Evolutionary conservation across 352 stramenopile genomes (phyloP), one percentile per base, ranked within the genome.

Genomic region (Phytophthora macrochlamydospora): DNA sequence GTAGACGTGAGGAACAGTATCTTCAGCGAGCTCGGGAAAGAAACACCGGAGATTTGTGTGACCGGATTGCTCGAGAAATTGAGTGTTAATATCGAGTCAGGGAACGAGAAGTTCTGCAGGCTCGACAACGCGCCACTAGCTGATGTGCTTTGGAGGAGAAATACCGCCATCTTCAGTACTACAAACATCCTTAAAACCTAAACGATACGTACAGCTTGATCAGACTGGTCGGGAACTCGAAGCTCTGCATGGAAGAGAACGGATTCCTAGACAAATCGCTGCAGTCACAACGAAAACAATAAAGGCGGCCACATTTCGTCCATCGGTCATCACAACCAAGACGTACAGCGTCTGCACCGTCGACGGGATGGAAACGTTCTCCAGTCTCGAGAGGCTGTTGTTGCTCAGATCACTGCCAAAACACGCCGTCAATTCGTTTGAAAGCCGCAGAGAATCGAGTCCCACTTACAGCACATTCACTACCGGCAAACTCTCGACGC

Each of bases 191-290:
- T 13, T n/a, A 29, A 32, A 43, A 3, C 32, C 35, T 30, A 33
- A 14, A 9, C 40, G 2, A 45, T 24, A 56, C 76, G 49, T 64
- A 82, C 76, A 85, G 40, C 44, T 75, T 66, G 1, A 58, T 45
- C 24, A 85, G 57, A 32, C 48, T 68, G 14, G 42, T 62, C 2
- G 73, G 71, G 29, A 85, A 65, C 1, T 35, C 44, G 0, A 61
- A 67, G 4, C 66, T 40, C 28, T 71, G 52, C 12, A 85, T 44
- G 2, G 71, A 73, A 13, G 59, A 46, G 48, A 85, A 75, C 7
- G 48, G 55, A 24, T 85, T 85, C 5, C 55, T 62, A 14, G 76
- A 82, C 30, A 81, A 29, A 46, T 82, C 71, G 33, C 76, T 85
- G 32, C 4, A 50, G 1, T 24, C 18, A 33, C 9, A 40, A 49